phyloP scores from a whole-genome alignment of 352 stramenopile species.

The Globisporangium spiculum region DNA sequence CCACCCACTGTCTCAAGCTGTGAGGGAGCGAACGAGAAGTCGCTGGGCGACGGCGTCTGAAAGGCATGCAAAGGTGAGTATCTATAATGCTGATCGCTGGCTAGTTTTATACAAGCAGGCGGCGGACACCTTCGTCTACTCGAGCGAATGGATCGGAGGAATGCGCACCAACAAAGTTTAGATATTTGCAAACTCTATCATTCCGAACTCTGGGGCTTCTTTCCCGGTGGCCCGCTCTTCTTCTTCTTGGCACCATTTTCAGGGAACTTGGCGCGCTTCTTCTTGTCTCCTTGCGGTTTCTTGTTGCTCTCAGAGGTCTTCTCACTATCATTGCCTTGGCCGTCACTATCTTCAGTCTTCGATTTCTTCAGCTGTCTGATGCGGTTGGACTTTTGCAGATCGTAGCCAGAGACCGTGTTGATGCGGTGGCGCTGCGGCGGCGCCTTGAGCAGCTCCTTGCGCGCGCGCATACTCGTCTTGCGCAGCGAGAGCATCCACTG shows the following conservation, averaged over 20 bases:
- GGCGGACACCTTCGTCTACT: not conserved
- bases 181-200: not conserved
- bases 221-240: not conserved
- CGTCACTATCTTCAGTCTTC: not conserved
- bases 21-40: not conserved
- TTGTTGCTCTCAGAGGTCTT: not conserved
- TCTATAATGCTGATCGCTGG: not conserved
- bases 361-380: slow-evolving; percentile 47
- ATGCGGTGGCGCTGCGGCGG: slow-evolving; percentile 71
- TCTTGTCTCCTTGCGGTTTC: slow-evolving; percentile 3
- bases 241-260: slow-evolving; percentile 9
- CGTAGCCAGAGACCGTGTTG: slow-evolving; percentile 84
- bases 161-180: not conserved
- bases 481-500: slow-evolving; percentile 98
- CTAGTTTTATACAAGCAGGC: not conserved
- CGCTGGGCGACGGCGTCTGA: not conserved
- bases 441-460: slow-evolving; percentile 82
- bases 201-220: not conserved
- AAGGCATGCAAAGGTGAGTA: not conserved
- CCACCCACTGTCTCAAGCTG: not conserved
- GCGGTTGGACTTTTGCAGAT: slow-evolving; percentile 82
- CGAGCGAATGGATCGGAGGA: not conserved
- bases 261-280: slow-evolving; percentile 14
- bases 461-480: slow-evolving; percentile 65
- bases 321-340: not conserved